Evolutionary conservation across 345 rosid species (phyloP).

Genomic region (Lumnitzera littorea): DNA sequence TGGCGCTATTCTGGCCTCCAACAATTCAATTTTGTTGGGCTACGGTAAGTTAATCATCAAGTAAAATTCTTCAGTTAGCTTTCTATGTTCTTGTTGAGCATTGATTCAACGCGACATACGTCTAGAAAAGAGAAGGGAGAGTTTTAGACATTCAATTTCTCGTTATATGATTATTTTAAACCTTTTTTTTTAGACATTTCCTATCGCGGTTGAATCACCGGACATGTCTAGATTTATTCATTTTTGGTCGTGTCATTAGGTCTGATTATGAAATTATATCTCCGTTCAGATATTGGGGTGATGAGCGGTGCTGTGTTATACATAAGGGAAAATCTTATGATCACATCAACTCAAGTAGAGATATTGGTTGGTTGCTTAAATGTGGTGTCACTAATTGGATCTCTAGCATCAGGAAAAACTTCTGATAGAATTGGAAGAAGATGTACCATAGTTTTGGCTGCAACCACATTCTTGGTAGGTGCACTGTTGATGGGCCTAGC

Average conservation of each 20-base stretch:
- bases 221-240: neutral
- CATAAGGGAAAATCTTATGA: constrained; percentile 40
- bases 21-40: constrained; percentile 60
- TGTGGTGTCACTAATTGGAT: constrained; percentile 49
- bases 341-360: constrained; percentile 48
- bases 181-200: too few species aligned
- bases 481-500: constrained; percentile 67
- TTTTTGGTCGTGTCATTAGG: neutral
- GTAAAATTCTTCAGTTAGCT: too few species aligned
- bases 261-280: neutral
- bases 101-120: too few species aligned
- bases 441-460: constrained; percentile 58
- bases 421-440: constrained; percentile 69
- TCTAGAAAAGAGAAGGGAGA: too few species aligned
- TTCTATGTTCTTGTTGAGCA: too few species aligned
- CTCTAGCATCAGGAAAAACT: constrained; percentile 54
- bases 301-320: constrained; percentile 60
- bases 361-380: constrained; percentile 54
- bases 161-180: too few species aligned
- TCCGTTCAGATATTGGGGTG: constrained; percentile 52
- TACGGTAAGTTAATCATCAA: constrained; percentile 35
- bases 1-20: constrained; percentile 64
- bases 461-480: constrained; percentile 44
- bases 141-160: too few species aligned
- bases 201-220: too few species aligned